These are phyloP conservation scores for Aspergillus pseudoglaucus DNA, from an alignment of 2,329 filamentous ascomycete genomes.

Conservation along the genomic window DNA sequence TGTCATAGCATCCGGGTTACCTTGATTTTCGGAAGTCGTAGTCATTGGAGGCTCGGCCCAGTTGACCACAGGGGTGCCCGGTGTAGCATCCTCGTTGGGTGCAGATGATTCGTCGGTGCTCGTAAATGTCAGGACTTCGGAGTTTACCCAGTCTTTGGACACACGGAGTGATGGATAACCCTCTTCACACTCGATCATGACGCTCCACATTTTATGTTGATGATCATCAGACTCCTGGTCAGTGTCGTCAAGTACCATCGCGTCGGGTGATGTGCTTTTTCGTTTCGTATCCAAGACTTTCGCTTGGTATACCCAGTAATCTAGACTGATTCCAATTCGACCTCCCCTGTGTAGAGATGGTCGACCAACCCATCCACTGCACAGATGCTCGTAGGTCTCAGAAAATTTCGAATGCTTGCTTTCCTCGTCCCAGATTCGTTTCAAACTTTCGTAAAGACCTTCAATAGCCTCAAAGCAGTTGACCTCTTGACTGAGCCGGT, in stretches of 20 bases:
- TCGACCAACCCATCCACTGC: constrained; percentile 34
- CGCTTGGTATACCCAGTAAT: constrained; percentile 39
- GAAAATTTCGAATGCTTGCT: constrained; percentile 23
- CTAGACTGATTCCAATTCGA: constrained; percentile 35
- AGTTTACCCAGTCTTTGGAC: constrained; percentile 38
- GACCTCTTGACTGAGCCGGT: constrained; percentile 38
- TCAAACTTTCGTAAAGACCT: constrained; percentile 36
- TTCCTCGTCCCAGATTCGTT: constrained; percentile 39
- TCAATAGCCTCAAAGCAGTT: constrained; percentile 44
- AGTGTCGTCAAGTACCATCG: constrained; percentile 28
- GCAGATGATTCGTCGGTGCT: constrained; percentile 18
- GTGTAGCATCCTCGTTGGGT: constrained; percentile 14
- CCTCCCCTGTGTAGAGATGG: constrained; percentile 35
- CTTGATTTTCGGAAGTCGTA: constrained; percentile 25
- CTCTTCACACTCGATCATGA: constrained; percentile 39
- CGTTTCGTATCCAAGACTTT: constrained; percentile 26
- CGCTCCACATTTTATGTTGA: constrained; percentile 26
- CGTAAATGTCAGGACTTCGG: constrained; percentile 26
- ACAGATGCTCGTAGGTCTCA: constrained; percentile 34
- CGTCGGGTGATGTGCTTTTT: constrained; percentile 18
- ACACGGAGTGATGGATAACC: constrained; percentile 40
- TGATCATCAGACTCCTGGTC: constrained; percentile 12
- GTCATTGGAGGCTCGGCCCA: constrained; percentile 35
- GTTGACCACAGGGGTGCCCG: constrained; percentile 27
- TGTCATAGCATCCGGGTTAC: constrained; percentile 29